Base-by-base conservation (phyloP, 305 asterid genomes). In the Fraxinus paxiana region DNA sequence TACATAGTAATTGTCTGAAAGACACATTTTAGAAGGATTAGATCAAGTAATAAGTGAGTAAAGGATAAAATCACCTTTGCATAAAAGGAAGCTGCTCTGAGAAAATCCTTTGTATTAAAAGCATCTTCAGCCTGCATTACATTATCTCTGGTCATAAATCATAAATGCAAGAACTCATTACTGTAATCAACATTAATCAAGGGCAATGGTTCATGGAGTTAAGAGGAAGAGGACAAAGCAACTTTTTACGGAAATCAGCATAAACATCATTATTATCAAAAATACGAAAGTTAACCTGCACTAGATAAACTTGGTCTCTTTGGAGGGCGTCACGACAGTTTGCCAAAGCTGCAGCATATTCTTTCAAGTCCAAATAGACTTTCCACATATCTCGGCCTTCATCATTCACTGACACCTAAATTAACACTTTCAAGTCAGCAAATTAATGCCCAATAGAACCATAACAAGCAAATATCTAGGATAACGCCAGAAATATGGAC, bases 371-470 rank as follows among this genome's bases (percentile, higher is more conserved):
- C 82, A 95, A 87, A 88, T 95, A 94, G 85, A 94, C 97, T 86
- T 93, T 95, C 99, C 99, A 95, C 99, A 95, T 92, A 87, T 95
- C 98, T 71, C 94, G 91, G 73, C 97, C 97, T 89, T 95, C 99
- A 79, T 95, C 99, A 90, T 83, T 93, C 86, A 94, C 94, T 3
- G 99, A 95, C 51, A 95, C 97, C 99, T 95, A 87, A 30, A 85
- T 79, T 71, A 78, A 71, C 83, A 78, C 73, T 77, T 59, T 73
- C 77, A 74, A 79, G 67, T 78, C 74, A 80, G 79, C 69, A 79
- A 86, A 61, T 75, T 72, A 61, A 74, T 15, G 46, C 54, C 37
- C 13, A 17, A 54, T 67, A 70, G 80, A 73, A 61, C 79, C 80
- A 69, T 80, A 54, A 37, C 72, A 70, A 83, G 69, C 77, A 79